phyloP scores from a whole-genome alignment of 306 rosid genomes.

The Biancaea sappan region DNA sequence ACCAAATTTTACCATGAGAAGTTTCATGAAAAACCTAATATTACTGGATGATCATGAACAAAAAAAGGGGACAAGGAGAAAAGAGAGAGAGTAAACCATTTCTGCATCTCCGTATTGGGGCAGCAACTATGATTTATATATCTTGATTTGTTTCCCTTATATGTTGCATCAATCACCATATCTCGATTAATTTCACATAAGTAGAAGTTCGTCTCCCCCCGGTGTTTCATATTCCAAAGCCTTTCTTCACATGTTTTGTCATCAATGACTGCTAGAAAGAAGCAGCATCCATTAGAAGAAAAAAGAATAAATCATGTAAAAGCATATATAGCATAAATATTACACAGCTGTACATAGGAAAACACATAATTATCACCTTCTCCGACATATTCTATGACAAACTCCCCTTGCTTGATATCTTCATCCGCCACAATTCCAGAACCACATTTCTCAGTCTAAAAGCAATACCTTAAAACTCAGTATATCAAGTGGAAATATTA shows the following conservation, averaged over 20 bases:
- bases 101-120: slow-evolving; percentile 98
- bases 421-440: slow-evolving; percentile 90
- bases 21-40: slow-evolving; percentile 19
- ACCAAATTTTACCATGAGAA: background rate
- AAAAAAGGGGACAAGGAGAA: no score
- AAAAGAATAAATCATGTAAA: slow-evolving; percentile 16
- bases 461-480: slow-evolving; percentile 39
- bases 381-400: slow-evolving; percentile 93
- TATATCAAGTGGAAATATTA: slow-evolving; percentile 1
- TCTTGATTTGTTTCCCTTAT: slow-evolving; percentile 97
- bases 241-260: slow-evolving; percentile 94
- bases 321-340: background rate
- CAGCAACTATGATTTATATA: slow-evolving; percentile 95
- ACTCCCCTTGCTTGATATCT: slow-evolving; percentile 87
- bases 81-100: slow-evolving; percentile 65
- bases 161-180: slow-evolving; percentile 96
- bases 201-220: slow-evolving; percentile 95
- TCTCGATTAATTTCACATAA: slow-evolving; percentile 91
- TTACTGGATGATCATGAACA: slow-evolving; percentile 13
- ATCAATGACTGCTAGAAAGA: slow-evolving; percentile 72
- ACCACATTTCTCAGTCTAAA: slow-evolving; percentile 96
- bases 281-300: slow-evolving; percentile 29
- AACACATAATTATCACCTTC: slow-evolving; percentile 59
- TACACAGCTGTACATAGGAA: background rate
- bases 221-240: slow-evolving; percentile 96